phyloP scores from a whole-genome alignment of 176 grass and related monocot genomes.

The Carex parvula region DNA sequence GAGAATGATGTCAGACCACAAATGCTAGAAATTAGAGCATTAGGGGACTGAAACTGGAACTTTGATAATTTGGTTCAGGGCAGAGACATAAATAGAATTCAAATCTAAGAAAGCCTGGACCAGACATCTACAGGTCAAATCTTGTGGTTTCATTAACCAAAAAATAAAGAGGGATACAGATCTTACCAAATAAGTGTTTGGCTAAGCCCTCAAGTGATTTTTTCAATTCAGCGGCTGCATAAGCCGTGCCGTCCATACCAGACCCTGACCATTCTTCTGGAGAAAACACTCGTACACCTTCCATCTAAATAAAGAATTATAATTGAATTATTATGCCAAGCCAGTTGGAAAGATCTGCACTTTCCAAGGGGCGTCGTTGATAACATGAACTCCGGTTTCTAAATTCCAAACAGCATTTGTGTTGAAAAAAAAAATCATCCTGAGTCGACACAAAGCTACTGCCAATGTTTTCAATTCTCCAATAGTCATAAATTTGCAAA shows the following conservation, averaged over 20 bases:
- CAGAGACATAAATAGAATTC: neutral
- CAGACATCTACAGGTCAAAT: neutral
- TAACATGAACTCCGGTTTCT: neutral
- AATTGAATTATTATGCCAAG: slow-evolving; percentile 1
- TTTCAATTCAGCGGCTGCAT: slow-evolving; percentile 79
- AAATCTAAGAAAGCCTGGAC: neutral
- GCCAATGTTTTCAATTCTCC: neutral
- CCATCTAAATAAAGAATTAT: slow-evolving; percentile 55
- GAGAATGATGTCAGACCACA: neutral
- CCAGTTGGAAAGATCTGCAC: neutral
- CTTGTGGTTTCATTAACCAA: neutral
- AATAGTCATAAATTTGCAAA: slow-evolving; percentile 1
- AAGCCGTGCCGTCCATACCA: slow-evolving; percentile 67
- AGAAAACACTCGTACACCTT: slow-evolving; percentile 84
- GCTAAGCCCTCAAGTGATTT: slow-evolving; percentile 88
- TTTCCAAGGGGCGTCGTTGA: neutral
- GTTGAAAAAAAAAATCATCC: neutral
- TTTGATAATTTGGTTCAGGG: neutral
- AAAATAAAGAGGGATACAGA: neutral
- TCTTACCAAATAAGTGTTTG: slow-evolving; percentile 80
- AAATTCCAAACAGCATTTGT: neutral
- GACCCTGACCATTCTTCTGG: slow-evolving; percentile 73
- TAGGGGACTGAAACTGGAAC: neutral
- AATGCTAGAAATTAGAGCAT: neutral
- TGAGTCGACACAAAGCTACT: neutral